phyloP scores from a whole-genome alignment of 2,329 filamentous ascomycete genomes.

The Trichoderma sp. region DNA sequence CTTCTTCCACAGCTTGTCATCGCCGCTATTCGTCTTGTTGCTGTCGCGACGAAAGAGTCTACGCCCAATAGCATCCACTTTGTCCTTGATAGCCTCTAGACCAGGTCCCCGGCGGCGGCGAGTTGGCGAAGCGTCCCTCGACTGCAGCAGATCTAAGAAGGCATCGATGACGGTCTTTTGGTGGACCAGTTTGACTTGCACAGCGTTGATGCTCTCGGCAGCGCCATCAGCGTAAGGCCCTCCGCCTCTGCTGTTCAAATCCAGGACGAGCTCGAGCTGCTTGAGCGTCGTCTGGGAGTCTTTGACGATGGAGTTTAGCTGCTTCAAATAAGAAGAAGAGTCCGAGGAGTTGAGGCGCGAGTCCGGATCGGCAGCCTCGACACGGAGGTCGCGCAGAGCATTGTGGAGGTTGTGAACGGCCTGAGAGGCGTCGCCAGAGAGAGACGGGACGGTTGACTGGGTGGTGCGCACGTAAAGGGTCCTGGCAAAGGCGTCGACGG shows the following conservation, averaged over 20 bases:
- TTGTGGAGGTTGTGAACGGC: constrained; percentile 54
- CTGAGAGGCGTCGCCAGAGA: constrained; percentile 49
- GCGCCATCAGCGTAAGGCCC: constrained; percentile 33
- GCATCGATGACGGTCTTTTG: constrained; percentile 53
- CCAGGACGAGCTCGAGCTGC: constrained; percentile 53
- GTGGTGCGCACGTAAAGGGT: constrained; percentile 54
- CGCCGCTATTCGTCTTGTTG: constrained; percentile 39
- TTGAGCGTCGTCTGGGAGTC: constrained; percentile 55
- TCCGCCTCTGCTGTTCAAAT: constrained; percentile 40
- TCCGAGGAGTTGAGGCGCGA: constrained; percentile 50
- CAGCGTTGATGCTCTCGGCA: constrained; percentile 40
- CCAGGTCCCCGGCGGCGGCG: constrained; percentile 33
- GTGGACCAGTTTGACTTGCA: constrained; percentile 46
- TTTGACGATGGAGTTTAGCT: constrained; percentile 51
- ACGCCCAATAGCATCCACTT: constrained; percentile 56
- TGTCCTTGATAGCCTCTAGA: constrained; percentile 56
- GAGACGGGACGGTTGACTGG: constrained; percentile 41
- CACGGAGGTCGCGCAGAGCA: constrained; percentile 55
- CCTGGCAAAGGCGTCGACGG: constrained; percentile 53
- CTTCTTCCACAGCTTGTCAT: constrained; percentile 55
- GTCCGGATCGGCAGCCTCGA: constrained; percentile 55
- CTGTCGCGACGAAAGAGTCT: constrained; percentile 46
- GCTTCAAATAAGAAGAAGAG: constrained; percentile 44
- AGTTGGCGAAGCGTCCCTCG: constrained; percentile 47
- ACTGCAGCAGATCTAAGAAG: constrained; percentile 57